These are phyloP conservation scores for Rhodotorula sp. DNA, from an alignment of 1,284 basidiomycete genomes.

Conservation along the genomic window DNA sequence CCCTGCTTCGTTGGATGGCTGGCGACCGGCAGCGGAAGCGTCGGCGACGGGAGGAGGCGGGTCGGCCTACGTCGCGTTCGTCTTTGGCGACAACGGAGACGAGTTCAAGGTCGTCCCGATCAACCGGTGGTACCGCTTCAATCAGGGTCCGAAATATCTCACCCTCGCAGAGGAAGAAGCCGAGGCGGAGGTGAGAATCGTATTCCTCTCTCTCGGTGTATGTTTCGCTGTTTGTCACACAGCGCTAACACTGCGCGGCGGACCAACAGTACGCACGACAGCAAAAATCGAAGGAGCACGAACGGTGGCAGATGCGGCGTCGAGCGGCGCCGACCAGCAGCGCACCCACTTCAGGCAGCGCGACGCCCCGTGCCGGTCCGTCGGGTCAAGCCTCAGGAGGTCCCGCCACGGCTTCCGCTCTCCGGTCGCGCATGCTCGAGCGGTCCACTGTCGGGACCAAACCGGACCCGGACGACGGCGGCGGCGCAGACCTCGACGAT, in stretches of 20 bases:
- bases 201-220: neutral
- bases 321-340: slow-evolving; percentile 32
- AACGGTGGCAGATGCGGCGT: slow-evolving; percentile 64
- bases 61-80: slow-evolving; percentile 48
- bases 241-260: no score
- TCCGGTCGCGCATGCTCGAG: slow-evolving; percentile 35
- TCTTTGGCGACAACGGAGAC: slow-evolving; percentile 45
- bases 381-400: slow-evolving; percentile 61
- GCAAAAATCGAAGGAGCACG: slow-evolving; percentile 68
- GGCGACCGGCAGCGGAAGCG: slow-evolving; percentile 32
- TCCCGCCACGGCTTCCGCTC: slow-evolving; percentile 56
- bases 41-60: slow-evolving; percentile 39
- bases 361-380: slow-evolving; percentile 56
- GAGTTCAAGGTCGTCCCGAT: slow-evolving; percentile 81
- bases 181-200: slow-evolving; percentile 60
- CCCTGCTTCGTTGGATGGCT: slow-evolving; percentile 23
- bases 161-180: slow-evolving; percentile 69
- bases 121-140: slow-evolving; percentile 85
- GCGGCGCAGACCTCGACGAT: neutral
- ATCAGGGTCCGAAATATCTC: slow-evolving; percentile 71
- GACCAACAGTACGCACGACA: slow-evolving; percentile 30
- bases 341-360: slow-evolving; percentile 56
- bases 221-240: no score
- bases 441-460: slow-evolving; percentile 44
- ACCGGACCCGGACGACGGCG: slow-evolving; percentile 4